These are phyloP conservation scores for Globisporangium spinosum DNA, from an alignment of 352 stramenopile species.

Conservation along the genomic window DNA sequence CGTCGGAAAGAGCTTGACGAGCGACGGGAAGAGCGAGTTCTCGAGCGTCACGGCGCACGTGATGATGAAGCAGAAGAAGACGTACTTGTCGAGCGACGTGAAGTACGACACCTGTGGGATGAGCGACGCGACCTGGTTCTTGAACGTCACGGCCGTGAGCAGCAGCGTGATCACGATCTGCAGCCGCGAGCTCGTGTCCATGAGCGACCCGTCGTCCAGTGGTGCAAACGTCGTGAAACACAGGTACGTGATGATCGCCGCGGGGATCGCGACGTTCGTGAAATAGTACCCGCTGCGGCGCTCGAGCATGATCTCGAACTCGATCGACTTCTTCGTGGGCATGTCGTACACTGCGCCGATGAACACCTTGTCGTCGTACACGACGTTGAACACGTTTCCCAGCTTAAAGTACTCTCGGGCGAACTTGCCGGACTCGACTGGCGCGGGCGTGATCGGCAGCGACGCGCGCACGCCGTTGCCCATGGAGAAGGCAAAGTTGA, in stretches of 20 bases:
- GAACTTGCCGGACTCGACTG: conserved; percentile 40
- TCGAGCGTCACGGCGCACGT: conserved; percentile 48
- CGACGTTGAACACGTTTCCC: conserved; percentile 50
- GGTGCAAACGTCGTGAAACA: conserved; percentile 15
- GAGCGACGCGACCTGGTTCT: conserved; percentile 43
- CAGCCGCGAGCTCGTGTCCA: conserved; percentile 42
- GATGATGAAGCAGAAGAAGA: conserved; percentile 65
- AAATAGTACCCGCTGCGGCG: conserved; percentile 50
- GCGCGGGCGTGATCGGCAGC: conserved; percentile 30
- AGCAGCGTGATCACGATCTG: conserved; percentile 58
- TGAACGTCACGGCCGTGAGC: conserved; percentile 63
- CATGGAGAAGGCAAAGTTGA: conserved; percentile 47
- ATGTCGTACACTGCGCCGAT: conserved; percentile 35
- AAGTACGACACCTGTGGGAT: conserved; percentile 68
- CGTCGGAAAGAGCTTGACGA: conserved; percentile 17
- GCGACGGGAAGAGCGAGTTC: conserved; percentile 42
- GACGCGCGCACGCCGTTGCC: conserved; percentile 28
- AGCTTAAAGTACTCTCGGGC: conserved; percentile 49
- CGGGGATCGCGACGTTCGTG: conserved; percentile 35
- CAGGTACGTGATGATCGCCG: conserved; percentile 19
- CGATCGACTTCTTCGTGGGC: conserved; percentile 36
- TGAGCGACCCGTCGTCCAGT: background rate
- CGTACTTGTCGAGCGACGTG: conserved; percentile 24
- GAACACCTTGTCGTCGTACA: conserved; percentile 49
- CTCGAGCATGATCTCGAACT: conserved; percentile 59